Evolutionary conservation across 1,284 basidiomycete genomes (phyloP), one percentile per base, ranked within the genome.

Genomic region (Ustilago shanxiensis): DNA sequence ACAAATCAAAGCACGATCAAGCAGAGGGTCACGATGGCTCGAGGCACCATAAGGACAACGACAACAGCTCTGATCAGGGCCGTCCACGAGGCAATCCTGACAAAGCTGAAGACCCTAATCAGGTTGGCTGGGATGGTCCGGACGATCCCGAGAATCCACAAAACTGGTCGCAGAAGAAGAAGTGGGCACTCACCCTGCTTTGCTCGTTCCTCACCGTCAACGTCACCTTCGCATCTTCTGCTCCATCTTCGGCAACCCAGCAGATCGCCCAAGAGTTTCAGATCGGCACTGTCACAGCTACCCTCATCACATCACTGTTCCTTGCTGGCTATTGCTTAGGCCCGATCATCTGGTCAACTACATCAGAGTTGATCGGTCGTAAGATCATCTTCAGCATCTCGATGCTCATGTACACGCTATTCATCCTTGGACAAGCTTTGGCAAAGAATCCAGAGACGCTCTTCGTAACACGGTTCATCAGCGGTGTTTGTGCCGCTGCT

Each of bases 141-240:
- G 56, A 79, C 49, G 80, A 82, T 29, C 79, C 79, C 0, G 69
- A 72, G 37, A 82, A 80, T 35, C 79, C 80, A 11, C 72, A 79
- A 26, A 81, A 80, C 50, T 80, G 79, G 79, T 74, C 77, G 20
- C 35, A 59, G 18, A 57, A 22, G 29, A 56, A 69, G 31, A 80
- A 81, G 49, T 77, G 79, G 72, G 29, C 51, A 5, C 57, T 67
- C 49, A 80, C 79, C 37, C 33, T 77, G 49, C 64, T 85, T 3
- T 67, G 71, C n/a, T 77, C 73, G 20, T 56, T 71, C 60, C 79
- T 84, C 66, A 82, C 79, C 16, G 66, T 79, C 65, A 77, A 79
- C 55, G 81, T 83, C 63, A 83, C 83, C 6, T 77, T 85, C 5
- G 78, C 82, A 10, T 85, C 84, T 6, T 82, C 81, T 7, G 85